Evolutionary conservation across 352 stramenopile genomes (phyloP).

Genomic region (Pythium monospermum): DNA sequence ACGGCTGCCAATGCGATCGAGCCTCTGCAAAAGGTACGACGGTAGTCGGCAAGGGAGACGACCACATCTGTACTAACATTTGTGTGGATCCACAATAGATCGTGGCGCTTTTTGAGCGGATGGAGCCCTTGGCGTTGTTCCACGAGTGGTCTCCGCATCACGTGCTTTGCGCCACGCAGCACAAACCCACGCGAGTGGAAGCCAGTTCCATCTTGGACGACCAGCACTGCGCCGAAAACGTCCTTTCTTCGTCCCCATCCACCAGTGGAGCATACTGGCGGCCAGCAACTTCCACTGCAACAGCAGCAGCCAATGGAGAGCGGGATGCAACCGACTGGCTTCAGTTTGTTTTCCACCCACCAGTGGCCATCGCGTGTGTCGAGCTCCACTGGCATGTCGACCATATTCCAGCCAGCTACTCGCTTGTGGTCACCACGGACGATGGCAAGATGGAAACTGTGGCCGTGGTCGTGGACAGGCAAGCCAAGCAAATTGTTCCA

Average conservation of each 20-base stretch:
- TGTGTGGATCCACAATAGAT: too few relatives aligned
- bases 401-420: slow-evolving; percentile 9
- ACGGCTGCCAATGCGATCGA: slow-evolving; percentile 34
- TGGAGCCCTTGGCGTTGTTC: slow-evolving; percentile 70
- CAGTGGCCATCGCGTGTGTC: slow-evolving; percentile 9
- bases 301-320: too few relatives aligned
- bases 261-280: neutral
- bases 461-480: slow-evolving; percentile 17
- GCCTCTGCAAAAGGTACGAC: slow-evolving; percentile 58
- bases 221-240: slow-evolving; percentile 38
- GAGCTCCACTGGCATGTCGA: slow-evolving; percentile 18
- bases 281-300: neutral
- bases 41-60: neutral
- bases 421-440: slow-evolving; percentile 14
- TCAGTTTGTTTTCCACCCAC: slow-evolving; percentile 20
- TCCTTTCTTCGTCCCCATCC: too few relatives aligned
- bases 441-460: slow-evolving; percentile 14
- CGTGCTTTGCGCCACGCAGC: slow-evolving; percentile 36
- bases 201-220: slow-evolving; percentile 59
- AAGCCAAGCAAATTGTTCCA: slow-evolving; percentile 9
- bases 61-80: too few relatives aligned
- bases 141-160: slow-evolving; percentile 69
- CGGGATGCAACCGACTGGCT: slow-evolving; percentile 26
- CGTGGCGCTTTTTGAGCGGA: slow-evolving; percentile 45
- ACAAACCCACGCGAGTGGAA: slow-evolving; percentile 41